Conservation (phyloP, 1,284 basidiomycete genomes). For the Trametes versicolor region DNA sequence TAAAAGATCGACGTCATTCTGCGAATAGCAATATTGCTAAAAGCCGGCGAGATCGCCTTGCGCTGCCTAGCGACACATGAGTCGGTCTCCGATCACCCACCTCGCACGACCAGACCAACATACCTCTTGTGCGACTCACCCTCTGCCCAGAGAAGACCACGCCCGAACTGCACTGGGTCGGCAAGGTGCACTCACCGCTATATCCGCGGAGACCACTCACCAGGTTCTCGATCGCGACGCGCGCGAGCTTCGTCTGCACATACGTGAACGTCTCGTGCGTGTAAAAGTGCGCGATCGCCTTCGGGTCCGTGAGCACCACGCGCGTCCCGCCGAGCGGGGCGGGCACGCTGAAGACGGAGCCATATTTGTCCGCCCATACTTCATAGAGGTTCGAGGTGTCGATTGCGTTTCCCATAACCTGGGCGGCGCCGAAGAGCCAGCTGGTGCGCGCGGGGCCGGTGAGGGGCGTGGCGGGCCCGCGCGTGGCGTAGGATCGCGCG, state of each 20-base stretch:
- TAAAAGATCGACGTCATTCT: conserved; percentile 49
- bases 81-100: not conserved
- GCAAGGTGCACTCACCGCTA: not conserved
- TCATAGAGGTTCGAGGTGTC: conserved; percentile 40
- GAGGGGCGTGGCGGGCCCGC: conserved; percentile 43
- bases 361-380: conserved; percentile 55
- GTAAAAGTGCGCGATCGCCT: conserved; percentile 62
- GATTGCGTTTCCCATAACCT: conserved; percentile 23
- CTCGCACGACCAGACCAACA: not conserved
- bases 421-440: conserved; percentile 41
- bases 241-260: conserved; percentile 43
- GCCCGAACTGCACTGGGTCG: conserved; percentile 52
- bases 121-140: conserved; percentile 58
- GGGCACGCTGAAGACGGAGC: conserved; percentile 56
- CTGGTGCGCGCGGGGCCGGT: conserved; percentile 44
- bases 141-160: conserved; percentile 59
- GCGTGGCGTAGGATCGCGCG: conserved; percentile 20
- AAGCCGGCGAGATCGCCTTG: conserved; percentile 52
- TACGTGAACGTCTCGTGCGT: conserved; percentile 60
- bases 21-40: conserved; percentile 52
- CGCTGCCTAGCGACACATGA: conserved; percentile 47
- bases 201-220: conserved; percentile 43
- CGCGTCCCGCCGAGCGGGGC: conserved; percentile 49
- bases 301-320: conserved; percentile 62
- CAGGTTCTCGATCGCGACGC: conserved; percentile 52